Evolutionary conservation across 2,329 filamentous ascomycete species (phyloP), one percentile per base, ranked within the genome.

Genomic region (Acrodontium crateriforme): DNA sequence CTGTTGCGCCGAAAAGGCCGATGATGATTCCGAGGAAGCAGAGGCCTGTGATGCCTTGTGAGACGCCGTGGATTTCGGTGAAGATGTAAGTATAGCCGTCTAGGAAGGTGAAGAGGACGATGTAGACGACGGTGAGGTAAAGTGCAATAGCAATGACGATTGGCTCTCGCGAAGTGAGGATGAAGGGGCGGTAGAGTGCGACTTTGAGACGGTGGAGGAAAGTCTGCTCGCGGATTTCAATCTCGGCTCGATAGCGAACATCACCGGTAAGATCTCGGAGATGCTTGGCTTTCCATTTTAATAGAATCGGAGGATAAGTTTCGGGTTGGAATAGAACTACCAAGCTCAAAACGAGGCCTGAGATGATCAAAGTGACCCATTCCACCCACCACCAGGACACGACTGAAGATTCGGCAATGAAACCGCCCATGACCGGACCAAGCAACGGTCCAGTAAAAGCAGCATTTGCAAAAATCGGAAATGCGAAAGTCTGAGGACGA

Each of bases 41-140:
- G 3, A 64, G 45, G 9, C 62, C 60, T 3, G 56, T 59, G 9
- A 62, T 39, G 2, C 60, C 60, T 25, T 56, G 41, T 0, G 56
- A 59, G 10, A 65, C 56, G 4, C 50, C 46, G 39, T 70, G 62
- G 0, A 60, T 64, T 3, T 63, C 51, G 17, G 50, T 47, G 49
- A 71, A 69, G 41, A 68, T 60, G 44, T 57, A 65, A 7, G 59
- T 53, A 38, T 64, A 69, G 1, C 64, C 65, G 9, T 62, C 60
- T 7, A 67, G 56, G 32, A 60, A 59, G 7, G 53, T 52, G 39
- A 64, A 61, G 6, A 66, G 47, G 4, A 62, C 46, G 20, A 40
- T 40, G 36, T 63, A 65, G 19, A 65, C 46, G 20, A 68, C 49
- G 0, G 63, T 57, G 11, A 66, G 51, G 35, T 61, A 65, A 10